phyloP scores from a whole-genome alignment of 139 green algal genomes.

The Microglena sp. region DNA sequence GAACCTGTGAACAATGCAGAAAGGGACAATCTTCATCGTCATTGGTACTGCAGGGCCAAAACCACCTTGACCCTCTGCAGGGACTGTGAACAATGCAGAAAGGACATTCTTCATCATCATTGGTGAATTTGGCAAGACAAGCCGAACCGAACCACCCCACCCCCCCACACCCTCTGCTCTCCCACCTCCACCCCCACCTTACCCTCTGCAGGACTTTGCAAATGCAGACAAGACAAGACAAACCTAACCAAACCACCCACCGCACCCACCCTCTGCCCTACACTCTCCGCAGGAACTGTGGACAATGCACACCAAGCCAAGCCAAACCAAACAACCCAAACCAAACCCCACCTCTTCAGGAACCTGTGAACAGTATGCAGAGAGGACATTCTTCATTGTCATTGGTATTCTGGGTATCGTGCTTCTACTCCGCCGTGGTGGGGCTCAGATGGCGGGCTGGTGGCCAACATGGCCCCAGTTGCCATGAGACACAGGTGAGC shows the following conservation, averaged over 20 bases:
- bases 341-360: background rate
- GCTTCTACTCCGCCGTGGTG: slow-evolving; percentile 13
- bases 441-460: slow-evolving; percentile 4
- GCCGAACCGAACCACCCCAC: too few relatives aligned
- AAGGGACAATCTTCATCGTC: background rate
- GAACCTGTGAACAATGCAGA: too few relatives aligned
- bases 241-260: background rate
- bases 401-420: slow-evolving; percentile 10
- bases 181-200: too few relatives aligned
- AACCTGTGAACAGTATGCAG: background rate
- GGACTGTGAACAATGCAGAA: background rate
- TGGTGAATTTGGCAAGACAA: too few relatives aligned
- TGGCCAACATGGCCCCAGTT: too few relatives aligned
- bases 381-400: slow-evolving; percentile 17
- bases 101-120: slow-evolving; percentile 16
- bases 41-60: background rate
- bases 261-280: background rate
- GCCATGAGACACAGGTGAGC: too few relatives aligned
- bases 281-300: background rate
- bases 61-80: background rate
- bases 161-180: too few relatives aligned
- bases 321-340: background rate
- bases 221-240: too few relatives aligned
- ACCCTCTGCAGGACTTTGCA: too few relatives aligned
- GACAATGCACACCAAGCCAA: background rate